These are phyloP conservation scores for Acacia confusa DNA, from an alignment of 306 rosid species.

Conservation along the genomic window DNA sequence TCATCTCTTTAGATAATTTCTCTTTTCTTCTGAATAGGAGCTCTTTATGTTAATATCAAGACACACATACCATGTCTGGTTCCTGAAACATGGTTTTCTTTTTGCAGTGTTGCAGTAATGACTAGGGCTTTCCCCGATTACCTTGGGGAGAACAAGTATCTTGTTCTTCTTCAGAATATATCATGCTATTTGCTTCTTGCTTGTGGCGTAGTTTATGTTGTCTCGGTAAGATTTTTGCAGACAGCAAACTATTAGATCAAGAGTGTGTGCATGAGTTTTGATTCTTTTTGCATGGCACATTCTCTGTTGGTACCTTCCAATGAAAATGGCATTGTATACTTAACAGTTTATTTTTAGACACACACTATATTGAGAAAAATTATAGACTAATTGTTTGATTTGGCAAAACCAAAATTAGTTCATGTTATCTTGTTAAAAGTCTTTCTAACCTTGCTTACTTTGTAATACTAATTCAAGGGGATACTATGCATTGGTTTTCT, in stretches of 20 bases:
- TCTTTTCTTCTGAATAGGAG: neutral
- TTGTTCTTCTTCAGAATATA: conserved; percentile 68
- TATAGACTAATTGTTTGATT: neutral
- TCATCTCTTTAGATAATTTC: neutral
- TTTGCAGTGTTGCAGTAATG: conserved; percentile 76
- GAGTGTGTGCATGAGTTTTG: neutral
- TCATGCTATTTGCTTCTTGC: conserved; percentile 78
- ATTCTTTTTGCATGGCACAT: neutral
- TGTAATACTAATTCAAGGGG: conserved; percentile 52
- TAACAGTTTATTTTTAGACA: neutral
- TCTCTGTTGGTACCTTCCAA: neutral
- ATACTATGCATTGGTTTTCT: conserved; percentile 69
- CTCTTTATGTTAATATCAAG: neutral
- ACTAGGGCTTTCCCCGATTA: conserved; percentile 80
- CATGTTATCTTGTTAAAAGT: neutral
- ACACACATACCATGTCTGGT: conserved; percentile 15
- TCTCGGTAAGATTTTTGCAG: conserved; percentile 52
- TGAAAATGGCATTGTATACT: neutral
- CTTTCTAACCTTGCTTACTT: conserved; percentile 8
- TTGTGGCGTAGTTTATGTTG: conserved; percentile 65
- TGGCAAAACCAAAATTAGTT: neutral
- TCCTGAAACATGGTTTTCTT: conserved; percentile 27
- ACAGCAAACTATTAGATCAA: conserved; percentile 7
- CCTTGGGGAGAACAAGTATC: conserved; percentile 29
- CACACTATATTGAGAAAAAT: neutral